Evolutionary conservation across 2,329 filamentous ascomycete species (phyloP), one percentile per base, ranked within the genome.

Genomic region (Calcarisporium arbuscula): DNA sequence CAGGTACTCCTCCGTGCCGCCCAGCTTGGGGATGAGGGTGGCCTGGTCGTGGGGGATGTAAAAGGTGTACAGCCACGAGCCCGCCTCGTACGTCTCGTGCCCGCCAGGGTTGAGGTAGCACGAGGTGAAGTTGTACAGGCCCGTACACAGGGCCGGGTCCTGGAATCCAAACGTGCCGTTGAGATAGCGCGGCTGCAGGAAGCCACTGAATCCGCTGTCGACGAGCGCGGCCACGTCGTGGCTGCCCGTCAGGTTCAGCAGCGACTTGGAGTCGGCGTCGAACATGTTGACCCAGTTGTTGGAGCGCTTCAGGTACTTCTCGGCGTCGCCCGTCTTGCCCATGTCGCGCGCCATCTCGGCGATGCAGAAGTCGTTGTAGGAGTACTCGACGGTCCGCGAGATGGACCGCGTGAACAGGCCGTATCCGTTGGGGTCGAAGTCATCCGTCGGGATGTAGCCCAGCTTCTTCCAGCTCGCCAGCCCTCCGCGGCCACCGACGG

Each of bases 361-460:
- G 36, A 85, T 80, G 46, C 77, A 80, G 46, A 81, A 89, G 57
- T 89, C 85, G 43, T 89, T 74, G 57, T 89, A 89, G 1, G 82
- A 80, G 51, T 89, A 89, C 52, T 89, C 85, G 5, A 89, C 74
- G 0, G 82, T 87, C 4, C 85, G 70, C 3, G 79, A 85, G 19
- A 90, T 72, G 36, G 73, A 80, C 6, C 85, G 74, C 0, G 81
- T 84, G 45, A 75, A 71, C 0, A 78, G 70, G 0, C 84, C 84
- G 2, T 69, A 67, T 8, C 80, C 80, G 22, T 71, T 64, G 0
- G 66, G 64, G 49, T 87, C 83, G 19, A 68, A 69, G 50, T 88
- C 80, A 40, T 85, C 70, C 2, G 67, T 71, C 1, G 85, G 83
- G 16, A 90, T 85, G 51, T 84, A 90, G 6, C 80, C 75, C 0